Evolutionary conservation across 2,329 filamentous ascomycete genomes (phyloP).

Genomic region (Ophidiomyces ophidiicola): DNA sequence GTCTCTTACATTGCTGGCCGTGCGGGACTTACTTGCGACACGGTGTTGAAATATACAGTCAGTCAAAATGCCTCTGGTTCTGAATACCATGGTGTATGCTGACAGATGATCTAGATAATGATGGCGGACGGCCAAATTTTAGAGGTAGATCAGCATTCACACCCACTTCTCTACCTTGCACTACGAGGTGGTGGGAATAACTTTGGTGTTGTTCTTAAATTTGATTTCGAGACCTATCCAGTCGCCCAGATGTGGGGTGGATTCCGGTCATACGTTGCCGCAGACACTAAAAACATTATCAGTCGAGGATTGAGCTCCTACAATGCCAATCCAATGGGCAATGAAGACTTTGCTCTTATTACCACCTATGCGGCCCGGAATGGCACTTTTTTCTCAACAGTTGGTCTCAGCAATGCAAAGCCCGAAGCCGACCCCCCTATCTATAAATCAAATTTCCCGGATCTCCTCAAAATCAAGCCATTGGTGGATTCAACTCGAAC

Average conservation of each 20-base stretch:
- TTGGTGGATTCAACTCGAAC: conserved; percentile 26
- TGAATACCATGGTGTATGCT: not conserved
- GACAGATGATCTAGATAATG: conserved; percentile 23
- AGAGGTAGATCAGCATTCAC: conserved; percentile 23
- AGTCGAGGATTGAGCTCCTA: conserved; percentile 26
- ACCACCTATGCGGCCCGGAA: conserved; percentile 23
- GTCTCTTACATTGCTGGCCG: conserved; percentile 25
- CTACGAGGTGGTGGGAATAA: conserved; percentile 36
- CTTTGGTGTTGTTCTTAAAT: conserved; percentile 29
- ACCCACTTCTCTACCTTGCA: conserved; percentile 40
- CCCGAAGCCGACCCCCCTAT: conserved; percentile 23
- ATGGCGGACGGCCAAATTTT: conserved; percentile 31
- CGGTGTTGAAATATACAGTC: conserved; percentile 26
- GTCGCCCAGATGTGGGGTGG: conserved; percentile 31
- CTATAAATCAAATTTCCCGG: conserved; percentile 21
- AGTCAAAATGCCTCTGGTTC: not conserved
- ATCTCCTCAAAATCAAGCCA: conserved; percentile 14
- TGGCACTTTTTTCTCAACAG: conserved; percentile 21
- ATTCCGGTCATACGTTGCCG: conserved; percentile 21
- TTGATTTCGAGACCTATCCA: conserved; percentile 28
- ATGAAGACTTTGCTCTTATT: conserved; percentile 28
- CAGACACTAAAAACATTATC: conserved; percentile 22
- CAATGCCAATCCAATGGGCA: conserved; percentile 22
- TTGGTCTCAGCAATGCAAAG: conserved; percentile 30
- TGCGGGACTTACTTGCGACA: conserved; percentile 27